phyloP scores from a whole-genome alignment of 768 basidiomycete species.

The Thelephora aurantiotincta region DNA sequence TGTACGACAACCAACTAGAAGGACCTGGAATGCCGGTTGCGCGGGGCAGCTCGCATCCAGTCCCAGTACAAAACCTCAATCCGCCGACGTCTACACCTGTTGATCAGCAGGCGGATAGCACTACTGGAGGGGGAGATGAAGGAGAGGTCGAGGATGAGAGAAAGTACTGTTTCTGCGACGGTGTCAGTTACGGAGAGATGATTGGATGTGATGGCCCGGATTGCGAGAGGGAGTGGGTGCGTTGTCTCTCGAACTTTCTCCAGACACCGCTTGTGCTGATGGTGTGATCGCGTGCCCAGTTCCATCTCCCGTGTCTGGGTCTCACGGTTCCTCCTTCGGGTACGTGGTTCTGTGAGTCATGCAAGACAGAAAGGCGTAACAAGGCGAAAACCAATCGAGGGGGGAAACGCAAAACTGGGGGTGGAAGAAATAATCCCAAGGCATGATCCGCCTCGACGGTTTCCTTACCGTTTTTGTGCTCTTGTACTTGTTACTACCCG shows the following conservation, averaged over 20 bases:
- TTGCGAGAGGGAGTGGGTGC: conserved; percentile 85
- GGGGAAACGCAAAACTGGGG: conserved; percentile 14
- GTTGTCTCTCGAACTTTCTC: conserved; percentile 19
- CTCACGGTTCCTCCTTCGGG: conserved; percentile 53
- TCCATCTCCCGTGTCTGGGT: conserved; percentile 67
- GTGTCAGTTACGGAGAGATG: conserved; percentile 87
- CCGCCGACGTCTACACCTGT: conserved; percentile 18
- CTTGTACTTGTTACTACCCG: no score
- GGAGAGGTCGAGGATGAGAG: conserved; percentile 43
- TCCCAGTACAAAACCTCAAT: conserved; percentile 10
- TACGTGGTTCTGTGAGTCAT: conserved; percentile 64
- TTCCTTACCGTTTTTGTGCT: no score
- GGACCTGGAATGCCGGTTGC: conserved; percentile 70
- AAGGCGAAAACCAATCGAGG: conserved; percentile 15
- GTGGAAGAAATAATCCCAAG: conserved; percentile 4
- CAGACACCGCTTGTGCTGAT: conserved; percentile 5
- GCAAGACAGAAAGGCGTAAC: conserved; percentile 40
- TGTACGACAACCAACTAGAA: conserved; percentile 37
- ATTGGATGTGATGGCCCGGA: conserved; percentile 77
- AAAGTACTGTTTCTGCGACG: conserved; percentile 76
- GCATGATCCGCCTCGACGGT: neutral
- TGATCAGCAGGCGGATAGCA: conserved; percentile 26
- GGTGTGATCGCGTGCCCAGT: conserved; percentile 26
- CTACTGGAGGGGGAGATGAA: conserved; percentile 35
- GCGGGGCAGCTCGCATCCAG: conserved; percentile 17